Percentiles rank a stretch among this genome's conserved stretches.
These are phyloP conservation scores for Boletus tomentosulus DNA, from an alignment of 768 basidiomycete species.

Conservation along the genomic window DNA sequence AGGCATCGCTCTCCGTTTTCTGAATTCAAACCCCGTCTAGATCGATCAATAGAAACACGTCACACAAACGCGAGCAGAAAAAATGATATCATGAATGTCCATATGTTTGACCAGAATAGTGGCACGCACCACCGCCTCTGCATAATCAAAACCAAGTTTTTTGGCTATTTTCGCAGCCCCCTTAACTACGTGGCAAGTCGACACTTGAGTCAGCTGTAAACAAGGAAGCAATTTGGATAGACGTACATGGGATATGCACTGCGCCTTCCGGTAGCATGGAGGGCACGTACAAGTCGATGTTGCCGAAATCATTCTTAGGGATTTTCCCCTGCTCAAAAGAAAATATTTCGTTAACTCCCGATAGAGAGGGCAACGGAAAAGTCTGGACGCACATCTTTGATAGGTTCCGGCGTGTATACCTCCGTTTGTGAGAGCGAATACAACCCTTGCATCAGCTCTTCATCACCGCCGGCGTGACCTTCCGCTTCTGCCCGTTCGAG, in stretches of 20 bases:
- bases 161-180: conserved; percentile 86
- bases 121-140: conserved; percentile 87
- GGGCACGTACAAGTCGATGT: conserved; percentile 92
- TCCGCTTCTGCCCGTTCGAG: conserved; percentile 35
- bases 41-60: conserved; percentile 5
- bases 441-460: conserved; percentile 78
- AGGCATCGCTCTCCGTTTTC: conserved; percentile 84
- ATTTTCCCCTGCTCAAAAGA: conserved; percentile 67
- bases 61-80: not conserved
- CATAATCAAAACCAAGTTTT: conserved; percentile 82
- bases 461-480: conserved; percentile 38
- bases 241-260: conserved; percentile 87
- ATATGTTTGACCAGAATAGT: conserved; percentile 8
- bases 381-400: conserved; percentile 81
- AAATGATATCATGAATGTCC: conserved; percentile 4
- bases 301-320: conserved; percentile 94
- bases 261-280: conserved; percentile 91
- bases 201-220: conserved; percentile 9
- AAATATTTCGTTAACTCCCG: conserved; percentile 3
- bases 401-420: conserved; percentile 69
- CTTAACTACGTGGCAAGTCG: conserved; percentile 51
- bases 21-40: conserved; percentile 96
- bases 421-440: conserved; percentile 87
- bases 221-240: conserved; percentile 7
- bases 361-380: not conserved